These are phyloP conservation scores for Yarrowia yakushimensis DNA, from an alignment of 805 yeast genomes.

Conservation along the genomic window DNA sequence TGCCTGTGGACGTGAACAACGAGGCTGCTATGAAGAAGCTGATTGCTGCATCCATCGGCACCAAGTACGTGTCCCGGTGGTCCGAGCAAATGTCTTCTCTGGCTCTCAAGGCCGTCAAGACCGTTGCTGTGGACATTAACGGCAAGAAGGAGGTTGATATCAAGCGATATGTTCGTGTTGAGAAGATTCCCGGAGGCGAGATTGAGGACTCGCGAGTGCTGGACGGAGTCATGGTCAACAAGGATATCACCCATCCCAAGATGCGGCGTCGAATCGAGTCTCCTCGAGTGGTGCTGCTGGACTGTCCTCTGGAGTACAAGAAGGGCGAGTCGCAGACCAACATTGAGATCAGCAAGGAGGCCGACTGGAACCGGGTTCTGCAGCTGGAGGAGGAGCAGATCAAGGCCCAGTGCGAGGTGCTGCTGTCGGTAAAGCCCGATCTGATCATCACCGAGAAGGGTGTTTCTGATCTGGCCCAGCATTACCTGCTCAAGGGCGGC, in stretches of 20 bases:
- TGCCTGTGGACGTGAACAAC: slow-evolving; percentile 76
- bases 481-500: slow-evolving; percentile 87
- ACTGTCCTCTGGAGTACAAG: slow-evolving; percentile 96
- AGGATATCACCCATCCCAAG: slow-evolving; percentile 98
- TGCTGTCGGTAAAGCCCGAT: slow-evolving; percentile 83
- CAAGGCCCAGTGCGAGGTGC: slow-evolving; percentile 76
- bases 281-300: slow-evolving; percentile 84
- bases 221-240: slow-evolving; percentile 89
- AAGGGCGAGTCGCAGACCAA: slow-evolving; percentile 99
- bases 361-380: slow-evolving; percentile 91
- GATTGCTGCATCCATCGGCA: slow-evolving; percentile 89
- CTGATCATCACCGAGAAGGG: slow-evolving; percentile 97
- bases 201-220: slow-evolving; percentile 83
- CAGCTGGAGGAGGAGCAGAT: slow-evolving; percentile 99
- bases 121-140: slow-evolving; percentile 60
- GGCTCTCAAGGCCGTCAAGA: slow-evolving; percentile 82
- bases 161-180: slow-evolving; percentile 89
- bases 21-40: slow-evolving; percentile 83
- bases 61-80: slow-evolving; percentile 91
- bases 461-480: slow-evolving; percentile 96
- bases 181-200: slow-evolving; percentile 98
- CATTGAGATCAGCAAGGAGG: slow-evolving; percentile 93
- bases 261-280: slow-evolving; percentile 87
- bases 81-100: slow-evolving; percentile 84
- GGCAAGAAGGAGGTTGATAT: slow-evolving; percentile 77